phyloP scores from a whole-genome alignment of 177 flowering plant species.

The Vitis hybrid region DNA sequence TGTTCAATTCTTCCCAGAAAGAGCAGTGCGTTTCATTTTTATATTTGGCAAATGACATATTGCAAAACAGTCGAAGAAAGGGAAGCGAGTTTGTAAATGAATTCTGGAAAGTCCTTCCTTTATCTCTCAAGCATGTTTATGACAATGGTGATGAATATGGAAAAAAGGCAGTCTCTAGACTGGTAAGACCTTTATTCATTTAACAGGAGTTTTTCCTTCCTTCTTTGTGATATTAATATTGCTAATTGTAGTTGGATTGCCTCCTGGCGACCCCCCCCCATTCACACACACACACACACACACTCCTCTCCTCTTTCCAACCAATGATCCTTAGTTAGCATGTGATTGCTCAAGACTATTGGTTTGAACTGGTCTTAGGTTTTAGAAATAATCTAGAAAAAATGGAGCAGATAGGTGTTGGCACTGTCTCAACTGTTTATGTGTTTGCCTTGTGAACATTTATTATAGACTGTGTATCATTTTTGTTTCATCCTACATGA shows the following conservation, averaged over 20 bases:
- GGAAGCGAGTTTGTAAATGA: slow-evolving; percentile 77
- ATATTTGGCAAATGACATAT: slow-evolving; percentile 63
- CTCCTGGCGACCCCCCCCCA: no score
- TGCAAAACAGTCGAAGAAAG: slow-evolving; percentile 65
- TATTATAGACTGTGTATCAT: no score
- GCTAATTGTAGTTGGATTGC: background rate
- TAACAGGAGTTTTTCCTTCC: background rate
- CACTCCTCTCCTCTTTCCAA: no score
- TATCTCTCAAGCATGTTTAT: slow-evolving; percentile 48
- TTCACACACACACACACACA: no score
- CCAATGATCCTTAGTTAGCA: no score
- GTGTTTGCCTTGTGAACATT: no score
- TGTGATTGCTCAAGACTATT: no score
- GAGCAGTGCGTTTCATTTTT: slow-evolving; percentile 55
- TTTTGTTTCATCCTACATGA: no score
- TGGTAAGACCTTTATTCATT: slow-evolving; percentile 31
- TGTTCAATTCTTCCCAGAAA: slow-evolving; percentile 47
- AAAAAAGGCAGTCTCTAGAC: slow-evolving; percentile 55
- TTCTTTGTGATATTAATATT: background rate
- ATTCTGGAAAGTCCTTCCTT: slow-evolving; percentile 74
- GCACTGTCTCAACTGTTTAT: no score
- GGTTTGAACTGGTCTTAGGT: no score
- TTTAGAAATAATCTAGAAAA: no score
- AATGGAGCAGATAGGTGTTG: no score
- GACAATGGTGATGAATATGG: slow-evolving; percentile 49